phyloP scores from a whole-genome alignment of 2,329 filamentous ascomycete genomes.

The Fonsecaea pedrosoi region DNA sequence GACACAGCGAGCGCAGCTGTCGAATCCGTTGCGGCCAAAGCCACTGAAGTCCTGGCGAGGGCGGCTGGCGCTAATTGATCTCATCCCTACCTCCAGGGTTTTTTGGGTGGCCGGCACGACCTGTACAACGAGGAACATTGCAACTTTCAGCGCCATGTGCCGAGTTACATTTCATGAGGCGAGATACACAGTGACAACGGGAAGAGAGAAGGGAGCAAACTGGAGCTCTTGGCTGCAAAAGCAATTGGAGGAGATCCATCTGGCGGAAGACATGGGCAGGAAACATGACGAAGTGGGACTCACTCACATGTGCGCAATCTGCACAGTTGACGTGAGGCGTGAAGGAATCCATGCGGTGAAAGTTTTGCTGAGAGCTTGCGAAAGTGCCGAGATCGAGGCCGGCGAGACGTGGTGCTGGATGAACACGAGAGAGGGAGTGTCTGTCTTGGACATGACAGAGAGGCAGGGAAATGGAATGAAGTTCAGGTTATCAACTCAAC shows the following conservation, averaged over 20 bases:
- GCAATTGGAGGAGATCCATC: background rate
- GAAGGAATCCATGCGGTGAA: background rate
- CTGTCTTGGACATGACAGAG: too few relatives aligned
- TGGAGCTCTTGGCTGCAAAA: background rate
- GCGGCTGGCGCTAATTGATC: background rate
- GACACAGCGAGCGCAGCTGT: background rate
- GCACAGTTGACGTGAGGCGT: background rate
- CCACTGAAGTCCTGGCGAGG: background rate
- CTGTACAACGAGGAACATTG: background rate
- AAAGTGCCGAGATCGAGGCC: background rate
- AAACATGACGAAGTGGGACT: background rate
- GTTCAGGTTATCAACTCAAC: too few relatives aligned
- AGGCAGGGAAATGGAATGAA: too few relatives aligned
- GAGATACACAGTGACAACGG: background rate
- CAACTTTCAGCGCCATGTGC: background rate
- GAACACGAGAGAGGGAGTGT: too few relatives aligned
- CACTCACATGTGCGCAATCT: background rate
- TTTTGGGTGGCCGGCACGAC: background rate
- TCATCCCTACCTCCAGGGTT: background rate
- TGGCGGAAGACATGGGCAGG: background rate
- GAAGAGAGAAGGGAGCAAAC: background rate
- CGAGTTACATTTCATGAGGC: background rate
- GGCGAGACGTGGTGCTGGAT: background rate
- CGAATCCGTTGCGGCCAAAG: background rate
- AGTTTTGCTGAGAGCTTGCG: background rate